A percentile compares a stretch with the other conserved stretches of the same genome.
These are phyloP conservation scores for Coemansia sp. DNA, from an alignment of 192 early-diverging fungal genomes.

Conservation along the genomic window DNA sequence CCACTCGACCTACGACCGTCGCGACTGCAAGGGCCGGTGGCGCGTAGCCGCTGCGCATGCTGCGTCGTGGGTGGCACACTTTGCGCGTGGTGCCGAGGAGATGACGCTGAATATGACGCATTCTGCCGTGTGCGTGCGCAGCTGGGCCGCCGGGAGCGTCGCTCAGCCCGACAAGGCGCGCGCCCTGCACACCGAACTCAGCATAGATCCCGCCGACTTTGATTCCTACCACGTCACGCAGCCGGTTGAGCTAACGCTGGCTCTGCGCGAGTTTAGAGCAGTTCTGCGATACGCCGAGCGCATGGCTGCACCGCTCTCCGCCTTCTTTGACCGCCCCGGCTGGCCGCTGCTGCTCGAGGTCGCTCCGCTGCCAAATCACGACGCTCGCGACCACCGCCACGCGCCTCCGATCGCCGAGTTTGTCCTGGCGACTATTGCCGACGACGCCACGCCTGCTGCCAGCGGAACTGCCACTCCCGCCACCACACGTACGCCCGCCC, in stretches of 20 bases:
- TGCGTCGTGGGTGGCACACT: conserved; percentile 50
- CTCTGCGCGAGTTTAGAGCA: conserved; percentile 52
- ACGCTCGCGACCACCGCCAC: neutral
- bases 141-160: conserved; percentile 43
- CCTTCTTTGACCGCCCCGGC: conserved; percentile 46
- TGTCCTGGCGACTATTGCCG: conserved; percentile 49
- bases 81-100: conserved; percentile 50
- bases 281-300: conserved; percentile 53
- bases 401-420: conserved; percentile 33
- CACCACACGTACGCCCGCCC: neutral
- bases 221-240: conserved; percentile 41
- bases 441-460: conserved; percentile 9
- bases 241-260: conserved; percentile 50
- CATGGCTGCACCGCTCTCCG: conserved; percentile 39
- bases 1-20: conserved; percentile 38
- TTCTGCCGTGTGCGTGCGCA: conserved; percentile 31
- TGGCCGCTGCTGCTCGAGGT: conserved; percentile 47
- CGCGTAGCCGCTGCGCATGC: conserved; percentile 45
- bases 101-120: conserved; percentile 45
- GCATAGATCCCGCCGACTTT: conserved; percentile 49
- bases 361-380: neutral
- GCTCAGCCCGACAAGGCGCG: conserved; percentile 29
- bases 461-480: neutral
- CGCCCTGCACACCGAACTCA: conserved; percentile 45
- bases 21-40: conserved; percentile 49